phyloP scores from a whole-genome alignment of 148 eudicot species.

The Mesembryanthemum crystallinum region DNA sequence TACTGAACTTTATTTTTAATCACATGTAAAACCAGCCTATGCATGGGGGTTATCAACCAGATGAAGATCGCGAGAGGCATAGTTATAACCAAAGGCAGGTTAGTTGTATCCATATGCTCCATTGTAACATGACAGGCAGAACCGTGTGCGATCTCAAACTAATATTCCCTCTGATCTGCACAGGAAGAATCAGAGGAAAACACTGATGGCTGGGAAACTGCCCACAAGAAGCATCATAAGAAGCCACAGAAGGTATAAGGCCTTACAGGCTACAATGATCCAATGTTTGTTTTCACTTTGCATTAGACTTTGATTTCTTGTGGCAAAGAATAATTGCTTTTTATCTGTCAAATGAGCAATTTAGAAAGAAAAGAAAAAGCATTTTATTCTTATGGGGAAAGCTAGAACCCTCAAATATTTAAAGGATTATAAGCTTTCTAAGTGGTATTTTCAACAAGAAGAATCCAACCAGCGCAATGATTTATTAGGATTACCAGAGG shows the following conservation, averaged over 20 bases:
- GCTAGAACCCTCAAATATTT: background rate
- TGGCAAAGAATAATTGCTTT: background rate
- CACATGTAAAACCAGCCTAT: slow-evolving; percentile 34
- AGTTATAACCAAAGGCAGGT: slow-evolving; percentile 37
- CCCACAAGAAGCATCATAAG: slow-evolving; percentile 54
- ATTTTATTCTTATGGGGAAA: background rate
- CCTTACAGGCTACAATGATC: background rate
- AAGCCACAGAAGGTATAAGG: slow-evolving; percentile 52
- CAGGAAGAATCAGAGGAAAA: slow-evolving; percentile 47
- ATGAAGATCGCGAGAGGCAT: slow-evolving; percentile 25
- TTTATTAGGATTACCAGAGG: too few relatives aligned
- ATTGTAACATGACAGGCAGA: background rate
- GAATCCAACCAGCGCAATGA: too few relatives aligned
- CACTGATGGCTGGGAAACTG: slow-evolving; percentile 76
- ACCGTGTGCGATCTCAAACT: background rate
- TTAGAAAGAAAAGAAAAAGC: background rate
- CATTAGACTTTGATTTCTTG: background rate
- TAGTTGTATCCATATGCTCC: background rate
- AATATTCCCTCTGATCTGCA: slow-evolving; percentile 9
- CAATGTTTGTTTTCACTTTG: background rate
- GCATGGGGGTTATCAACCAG: slow-evolving; percentile 33
- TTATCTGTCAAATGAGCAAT: background rate
- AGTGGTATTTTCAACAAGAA: too few relatives aligned
- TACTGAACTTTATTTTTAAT: background rate
- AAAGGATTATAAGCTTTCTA: background rate